Evolutionary conservation across 169 alveolate species (phyloP), one percentile per base, ranked within the genome.

Genomic region (Cryptosporidium ryanae): DNA sequence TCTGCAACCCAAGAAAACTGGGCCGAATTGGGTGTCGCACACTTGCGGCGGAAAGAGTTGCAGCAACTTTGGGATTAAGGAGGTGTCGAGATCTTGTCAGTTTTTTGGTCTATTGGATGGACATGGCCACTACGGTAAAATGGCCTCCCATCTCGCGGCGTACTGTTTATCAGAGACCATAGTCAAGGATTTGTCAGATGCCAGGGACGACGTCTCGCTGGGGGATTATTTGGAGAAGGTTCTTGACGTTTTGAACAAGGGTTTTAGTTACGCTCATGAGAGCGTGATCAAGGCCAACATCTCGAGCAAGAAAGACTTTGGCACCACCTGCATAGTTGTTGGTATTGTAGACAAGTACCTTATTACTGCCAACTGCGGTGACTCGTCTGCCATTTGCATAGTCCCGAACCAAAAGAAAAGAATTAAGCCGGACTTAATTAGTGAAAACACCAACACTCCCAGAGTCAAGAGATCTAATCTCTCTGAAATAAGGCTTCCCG

Each of bases 381-480:
- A 70, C 68, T 70, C 84, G 2, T 70, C 84, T n/a, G 84, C 84
- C 13, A 70, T 70, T 31, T 70, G 68, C 34, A 70, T 70, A 6
- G 34, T 70, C 27, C 84, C 84, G 1, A 70, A 70, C 34, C 7
- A 21, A 2, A 17, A 21, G 5, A 18, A 43, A 1, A 12, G 27
- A 7, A 38, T 27, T 29, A 23, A 65, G 23, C 2, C 32, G n/a
- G 25, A 48, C 38, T 0, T 17, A 4, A 27, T 13, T 23, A 2
- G 23, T 66, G 65, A 23, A 12, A 38, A 38, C 1, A 0, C 8
- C 8, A 10, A 10, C 3, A 38, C 8, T 38, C 46, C 46, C 8
- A 13, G 6, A 32, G 17, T 64, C 1, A 31, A 17, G n/a, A 29
- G 25, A 12, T 31, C 55, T 21, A 38, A 38, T 38, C 0, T 38